Conservation (phyloP, 345 rosid species). For the Citrus hindsii region DNA sequence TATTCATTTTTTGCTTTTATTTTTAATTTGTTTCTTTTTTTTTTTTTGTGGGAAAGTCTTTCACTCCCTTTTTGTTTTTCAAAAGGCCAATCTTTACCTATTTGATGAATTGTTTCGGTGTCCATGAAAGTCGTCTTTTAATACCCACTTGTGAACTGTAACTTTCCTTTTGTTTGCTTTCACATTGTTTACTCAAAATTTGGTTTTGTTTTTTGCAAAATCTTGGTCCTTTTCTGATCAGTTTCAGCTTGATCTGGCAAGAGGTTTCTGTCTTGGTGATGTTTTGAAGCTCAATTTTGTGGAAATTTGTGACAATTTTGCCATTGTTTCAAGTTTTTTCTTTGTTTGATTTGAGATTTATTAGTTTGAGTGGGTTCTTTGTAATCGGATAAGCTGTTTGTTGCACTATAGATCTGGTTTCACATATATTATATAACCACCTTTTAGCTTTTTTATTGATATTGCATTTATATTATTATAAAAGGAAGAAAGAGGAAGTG, state of each 20-base stretch:
- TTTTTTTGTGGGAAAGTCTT: neutral
- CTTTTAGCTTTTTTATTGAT: constrained; percentile 8
- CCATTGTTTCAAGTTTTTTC: neutral
- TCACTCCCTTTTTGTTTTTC: constrained; percentile 2
- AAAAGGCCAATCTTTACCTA: constrained; percentile 12
- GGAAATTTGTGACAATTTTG: neutral
- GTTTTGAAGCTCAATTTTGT: constrained; percentile 7
- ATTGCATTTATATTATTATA: constrained; percentile 10
- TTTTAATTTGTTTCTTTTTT: neutral
- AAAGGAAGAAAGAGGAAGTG: constrained; percentile 12
- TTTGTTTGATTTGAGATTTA: constrained; percentile 6
- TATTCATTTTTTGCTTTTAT: neutral
- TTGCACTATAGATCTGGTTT: constrained; percentile 34
- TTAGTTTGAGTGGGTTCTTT: neutral
- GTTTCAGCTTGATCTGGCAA: constrained; percentile 17
- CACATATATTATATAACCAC: neutral
- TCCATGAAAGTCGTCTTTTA: constrained; percentile 3
- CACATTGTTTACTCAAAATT: neutral
- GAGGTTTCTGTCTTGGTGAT: constrained; percentile 15
- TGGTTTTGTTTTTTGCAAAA: neutral
- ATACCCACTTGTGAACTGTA: constrained; percentile 3
- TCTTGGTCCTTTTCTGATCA: neutral
- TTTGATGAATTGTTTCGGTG: constrained; percentile 2
- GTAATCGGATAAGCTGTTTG: constrained; percentile 7
- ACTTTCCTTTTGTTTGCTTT: neutral